Evolutionary conservation across 2,329 filamentous ascomycete species (phyloP).

Genomic region (Magnaporthiopsis incrustans): DNA sequence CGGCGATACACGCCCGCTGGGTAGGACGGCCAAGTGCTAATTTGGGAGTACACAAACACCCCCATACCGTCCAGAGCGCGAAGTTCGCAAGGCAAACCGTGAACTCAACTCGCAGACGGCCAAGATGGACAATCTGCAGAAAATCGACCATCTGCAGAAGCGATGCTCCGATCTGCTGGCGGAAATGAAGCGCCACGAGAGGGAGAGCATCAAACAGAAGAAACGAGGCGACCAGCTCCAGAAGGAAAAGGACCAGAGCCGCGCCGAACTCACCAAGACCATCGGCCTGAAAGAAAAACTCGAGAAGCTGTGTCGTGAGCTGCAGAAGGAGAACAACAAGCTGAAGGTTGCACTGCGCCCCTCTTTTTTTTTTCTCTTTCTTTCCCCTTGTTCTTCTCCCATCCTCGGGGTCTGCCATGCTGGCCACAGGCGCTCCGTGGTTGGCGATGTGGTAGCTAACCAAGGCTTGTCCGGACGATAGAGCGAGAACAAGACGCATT

Average conservation of each 20-base stretch:
- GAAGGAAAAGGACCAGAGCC: slow-evolving; percentile 89
- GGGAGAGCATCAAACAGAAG: slow-evolving; percentile 92
- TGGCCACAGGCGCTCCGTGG: not conserved
- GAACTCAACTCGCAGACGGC: slow-evolving; percentile 83
- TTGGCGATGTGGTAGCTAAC: slow-evolving; percentile 8
- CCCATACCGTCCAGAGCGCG: slow-evolving; percentile 58
- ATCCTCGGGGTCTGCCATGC: not conserved
- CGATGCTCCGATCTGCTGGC: slow-evolving; percentile 85
- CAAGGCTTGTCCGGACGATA: slow-evolving; percentile 23
- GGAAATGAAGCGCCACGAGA: slow-evolving; percentile 92
- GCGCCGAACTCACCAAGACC: slow-evolving; percentile 84
- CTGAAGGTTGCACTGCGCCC: slow-evolving; percentile 61
- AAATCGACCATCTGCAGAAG: slow-evolving; percentile 83
- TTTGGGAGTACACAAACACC: not conserved
- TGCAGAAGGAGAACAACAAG: slow-evolving; percentile 96
- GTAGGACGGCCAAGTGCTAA: not conserved
- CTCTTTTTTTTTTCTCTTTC: not conserved
- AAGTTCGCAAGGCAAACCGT: slow-evolving; percentile 88
- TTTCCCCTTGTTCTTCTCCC: not conserved
- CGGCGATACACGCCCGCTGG: slow-evolving; percentile 17
- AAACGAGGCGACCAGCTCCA: slow-evolving; percentile 89
- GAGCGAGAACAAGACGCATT: slow-evolving; percentile 89
- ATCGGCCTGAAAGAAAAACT: slow-evolving; percentile 90
- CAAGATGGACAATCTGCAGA: slow-evolving; percentile 86
- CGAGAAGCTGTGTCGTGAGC: slow-evolving; percentile 88